Evolutionary conservation across 1,139 yeast genomes (phyloP).

Genomic region (Candida sojae): DNA sequence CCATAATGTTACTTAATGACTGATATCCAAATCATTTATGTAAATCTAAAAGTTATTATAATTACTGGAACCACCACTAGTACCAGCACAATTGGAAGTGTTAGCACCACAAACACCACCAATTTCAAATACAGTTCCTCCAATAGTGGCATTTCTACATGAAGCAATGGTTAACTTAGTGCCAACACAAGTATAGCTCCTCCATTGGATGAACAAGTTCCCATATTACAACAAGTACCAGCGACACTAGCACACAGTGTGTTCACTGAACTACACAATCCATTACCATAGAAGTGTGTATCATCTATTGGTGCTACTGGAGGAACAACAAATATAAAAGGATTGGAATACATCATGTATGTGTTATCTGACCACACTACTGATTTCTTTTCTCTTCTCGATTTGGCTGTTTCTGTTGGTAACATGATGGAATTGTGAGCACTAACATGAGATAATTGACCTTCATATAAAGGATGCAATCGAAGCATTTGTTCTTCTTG

Average conservation of each 20-base stretch:
- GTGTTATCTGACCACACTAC: constrained; percentile 7
- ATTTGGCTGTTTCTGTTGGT: constrained; percentile 3
- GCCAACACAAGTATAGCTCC: constrained; percentile 5
- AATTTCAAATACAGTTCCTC: constrained; percentile 3
- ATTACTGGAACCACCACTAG: constrained; percentile 1
- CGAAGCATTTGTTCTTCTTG: neutral
- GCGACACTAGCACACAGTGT: constrained; percentile 4
- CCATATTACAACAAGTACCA: constrained; percentile 5
- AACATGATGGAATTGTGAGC: constrained; percentile 4
- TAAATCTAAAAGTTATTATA: too few relatives aligned
- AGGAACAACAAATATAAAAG: constrained; percentile 6
- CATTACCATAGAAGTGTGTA: neutral
- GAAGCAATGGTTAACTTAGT: neutral
- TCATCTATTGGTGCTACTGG: constrained; percentile 7
- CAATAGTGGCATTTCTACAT: constrained; percentile 2
- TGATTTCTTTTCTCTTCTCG: constrained; percentile 2
- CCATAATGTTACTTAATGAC: too few relatives aligned
- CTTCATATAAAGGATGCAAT: constrained; percentile 1
- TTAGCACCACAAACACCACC: constrained; percentile 6
- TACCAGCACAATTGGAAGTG: constrained; percentile 1
- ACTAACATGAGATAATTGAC: constrained; percentile 2
- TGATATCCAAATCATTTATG: too few relatives aligned
- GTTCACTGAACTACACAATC: constrained; percentile 4
- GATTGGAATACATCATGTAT: constrained; percentile 2
- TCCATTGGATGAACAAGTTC: constrained; percentile 2